phyloP scores from a whole-genome alignment of 2,329 filamentous ascomycete species.

The Didymella pinodella region DNA sequence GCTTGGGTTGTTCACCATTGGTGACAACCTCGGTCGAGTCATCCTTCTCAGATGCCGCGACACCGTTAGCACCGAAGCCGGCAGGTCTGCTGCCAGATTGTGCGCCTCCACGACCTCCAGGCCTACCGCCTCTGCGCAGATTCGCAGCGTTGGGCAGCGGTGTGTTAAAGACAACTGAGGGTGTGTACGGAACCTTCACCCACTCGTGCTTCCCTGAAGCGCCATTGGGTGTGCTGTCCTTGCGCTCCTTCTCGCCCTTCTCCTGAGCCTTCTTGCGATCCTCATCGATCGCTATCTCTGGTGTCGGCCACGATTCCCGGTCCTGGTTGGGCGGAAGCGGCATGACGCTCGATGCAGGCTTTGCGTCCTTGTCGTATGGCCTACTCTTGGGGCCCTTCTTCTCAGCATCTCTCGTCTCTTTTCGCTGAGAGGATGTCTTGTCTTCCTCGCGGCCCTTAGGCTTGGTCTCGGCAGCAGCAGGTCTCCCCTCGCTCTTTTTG shows the following conservation, averaged over 20 bases:
- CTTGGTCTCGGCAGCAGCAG: slow-evolving; percentile 27
- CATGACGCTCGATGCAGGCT: slow-evolving; percentile 35
- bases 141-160: slow-evolving; percentile 66
- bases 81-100: slow-evolving; percentile 62
- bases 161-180: slow-evolving; percentile 86
- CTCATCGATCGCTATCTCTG: slow-evolving; percentile 78
- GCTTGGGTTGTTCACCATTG: slow-evolving; percentile 47
- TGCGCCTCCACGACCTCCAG: slow-evolving; percentile 63
- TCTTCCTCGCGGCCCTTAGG: slow-evolving; percentile 41
- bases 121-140: slow-evolving; percentile 51
- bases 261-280: slow-evolving; percentile 75
- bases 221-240: slow-evolving; percentile 54
- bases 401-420: slow-evolving; percentile 41
- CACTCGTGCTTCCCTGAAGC: slow-evolving; percentile 78
- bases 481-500: slow-evolving; percentile 41
- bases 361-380: slow-evolving; percentile 41
- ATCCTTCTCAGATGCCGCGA: slow-evolving; percentile 50
- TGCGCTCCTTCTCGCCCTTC: slow-evolving; percentile 73
- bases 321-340: slow-evolving; percentile 75
- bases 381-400: slow-evolving; percentile 42
- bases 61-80: slow-evolving; percentile 51
- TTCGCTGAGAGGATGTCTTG: slow-evolving; percentile 32
- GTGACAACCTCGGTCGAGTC: slow-evolving; percentile 27
- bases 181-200: slow-evolving; percentile 83
- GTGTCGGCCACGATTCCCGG: slow-evolving; percentile 86